Percentiles rank a stretch among this genome's conserved stretches.
Conservation (phyloP, 169 alveolate genomes). For the Neospora caninum region DNA sequence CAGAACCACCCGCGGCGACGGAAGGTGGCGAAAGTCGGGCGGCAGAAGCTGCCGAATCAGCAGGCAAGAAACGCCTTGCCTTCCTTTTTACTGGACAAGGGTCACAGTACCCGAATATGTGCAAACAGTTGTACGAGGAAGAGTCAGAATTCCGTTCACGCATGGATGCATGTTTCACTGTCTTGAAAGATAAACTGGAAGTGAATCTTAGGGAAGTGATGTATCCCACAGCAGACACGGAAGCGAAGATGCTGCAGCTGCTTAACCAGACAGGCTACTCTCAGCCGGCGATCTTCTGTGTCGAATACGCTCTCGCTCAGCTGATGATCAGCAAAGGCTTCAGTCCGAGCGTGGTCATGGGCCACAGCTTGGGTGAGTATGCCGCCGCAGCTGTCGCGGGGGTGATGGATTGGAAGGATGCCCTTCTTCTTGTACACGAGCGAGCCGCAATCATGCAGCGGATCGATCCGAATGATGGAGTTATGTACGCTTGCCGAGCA, state of each 20-base stretch:
- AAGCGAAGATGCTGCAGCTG: slow-evolving; percentile 4
- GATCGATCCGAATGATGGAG: slow-evolving; percentile 46
- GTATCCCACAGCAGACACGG: neutral
- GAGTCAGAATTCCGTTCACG: slow-evolving; percentile 65
- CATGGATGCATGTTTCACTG: slow-evolving; percentile 67
- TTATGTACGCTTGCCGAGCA: slow-evolving; percentile 72
- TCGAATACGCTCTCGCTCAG: slow-evolving; percentile 71
- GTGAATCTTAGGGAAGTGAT: slow-evolving; percentile 29
- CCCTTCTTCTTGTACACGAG: slow-evolving; percentile 57
- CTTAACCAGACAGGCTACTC: slow-evolving; percentile 54
- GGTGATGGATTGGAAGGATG: slow-evolving; percentile 70
- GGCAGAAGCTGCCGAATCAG: neutral
- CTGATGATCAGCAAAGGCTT: slow-evolving; percentile 67
- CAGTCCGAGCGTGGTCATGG: slow-evolving; percentile 71
- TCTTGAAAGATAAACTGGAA: slow-evolving; percentile 42
- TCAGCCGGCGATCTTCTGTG: slow-evolving; percentile 73
- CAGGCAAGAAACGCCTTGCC: slow-evolving; percentile 50
- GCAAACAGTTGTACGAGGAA: slow-evolving; percentile 69
- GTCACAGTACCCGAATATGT: slow-evolving; percentile 70
- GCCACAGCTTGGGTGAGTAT: slow-evolving; percentile 77
- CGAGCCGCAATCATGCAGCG: slow-evolving; percentile 67
- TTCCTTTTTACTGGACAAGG: slow-evolving; percentile 77
- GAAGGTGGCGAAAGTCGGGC: neutral
- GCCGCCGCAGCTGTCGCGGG: slow-evolving; percentile 72
- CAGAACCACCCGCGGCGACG: neutral